Evolutionary conservation across 2,329 filamentous ascomycete species (phyloP), one percentile per base, ranked within the genome.

Genomic region (Epichloe gansuensis): DNA sequence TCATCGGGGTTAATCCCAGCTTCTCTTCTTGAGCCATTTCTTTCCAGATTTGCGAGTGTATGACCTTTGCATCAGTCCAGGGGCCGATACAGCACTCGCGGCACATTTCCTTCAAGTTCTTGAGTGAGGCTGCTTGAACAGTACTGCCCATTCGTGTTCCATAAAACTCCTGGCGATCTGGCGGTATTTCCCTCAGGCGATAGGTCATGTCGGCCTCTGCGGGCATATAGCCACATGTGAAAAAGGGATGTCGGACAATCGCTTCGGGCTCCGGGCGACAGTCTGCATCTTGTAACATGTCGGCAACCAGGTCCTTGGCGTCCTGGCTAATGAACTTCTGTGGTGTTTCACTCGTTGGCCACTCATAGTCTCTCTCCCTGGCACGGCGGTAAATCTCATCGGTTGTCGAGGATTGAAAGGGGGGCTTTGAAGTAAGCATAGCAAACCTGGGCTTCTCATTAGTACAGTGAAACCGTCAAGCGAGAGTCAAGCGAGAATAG

Each of bases 381-480:
- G 81, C 84, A 67, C 77, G 81, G 67, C 74, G 80, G 69, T 93
- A 93, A 55, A 93, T 93, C 63, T 91, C 87, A 64, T 93, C 87
- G 17, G 87, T 87, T 41, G 87, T 91, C 12, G 84, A 83, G 12
- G 93, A 95, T 69, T 98, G 93, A 67, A 98, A 98, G 0, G 93
- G 93, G 1, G 93, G 91, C 61, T 91, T 94, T 21, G 93, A 95
- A 7, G 93, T 93, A 46, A 97, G 85, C 81, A 98, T 91, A 47
- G 93, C 94, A 70, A 95, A 97, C 67, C 85, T 89, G 59, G 9
- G 21, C 21, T 21, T 34, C 5, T 12, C 2, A 47, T 54, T 44
- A 56, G 51, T 50, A 46, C 47, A 35, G 39, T 13, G 23, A 40
- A 13, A 34, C 27, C 6, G 13, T 44, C 43, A 40, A 44, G 38